These are phyloP conservation scores for Cephaloascus albidus DNA, from an alignment of 805 yeast genomes.

Conservation along the genomic window DNA sequence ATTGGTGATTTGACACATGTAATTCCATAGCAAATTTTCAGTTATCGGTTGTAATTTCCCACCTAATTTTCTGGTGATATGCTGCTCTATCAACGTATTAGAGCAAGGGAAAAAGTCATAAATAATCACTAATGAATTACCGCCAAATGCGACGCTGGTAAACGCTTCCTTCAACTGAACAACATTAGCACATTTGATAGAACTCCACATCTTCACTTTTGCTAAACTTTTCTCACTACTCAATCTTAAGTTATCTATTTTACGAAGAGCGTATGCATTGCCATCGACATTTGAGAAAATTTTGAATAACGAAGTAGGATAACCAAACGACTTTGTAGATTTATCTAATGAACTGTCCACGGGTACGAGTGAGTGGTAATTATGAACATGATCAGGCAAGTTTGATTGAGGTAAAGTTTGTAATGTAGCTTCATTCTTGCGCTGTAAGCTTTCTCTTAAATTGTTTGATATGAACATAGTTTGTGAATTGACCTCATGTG, in stretches of 20 bases:
- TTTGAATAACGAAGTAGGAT: constrained; percentile 60
- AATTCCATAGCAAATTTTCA: constrained; percentile 65
- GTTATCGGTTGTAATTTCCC: constrained; percentile 41
- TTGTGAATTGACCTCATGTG: constrained; percentile 64
- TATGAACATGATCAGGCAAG: constrained; percentile 51
- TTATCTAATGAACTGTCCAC: constrained; percentile 44
- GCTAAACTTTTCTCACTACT: constrained; percentile 51
- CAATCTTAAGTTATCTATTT: constrained; percentile 54
- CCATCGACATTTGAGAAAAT: constrained; percentile 78
- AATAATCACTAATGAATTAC: constrained; percentile 62
- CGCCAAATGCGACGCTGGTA: constrained; percentile 80
- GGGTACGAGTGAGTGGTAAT: constrained; percentile 78
- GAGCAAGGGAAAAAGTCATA: constrained; percentile 84
- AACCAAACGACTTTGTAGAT: constrained; percentile 34
- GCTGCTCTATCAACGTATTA: constrained; percentile 59
- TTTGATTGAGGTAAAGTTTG: constrained; percentile 44
- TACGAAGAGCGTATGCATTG: constrained; percentile 61
- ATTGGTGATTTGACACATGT: constrained; percentile 62
- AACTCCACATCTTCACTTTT: constrained; percentile 60
- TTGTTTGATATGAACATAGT: constrained; percentile 66
- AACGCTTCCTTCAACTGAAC: constrained; percentile 73
- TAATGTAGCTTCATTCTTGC: constrained; percentile 72
- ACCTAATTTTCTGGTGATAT: constrained; percentile 37
- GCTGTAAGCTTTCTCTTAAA: constrained; percentile 60
- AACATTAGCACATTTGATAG: constrained; percentile 44